Base-by-base conservation (phyloP, 495 filamentous ascomycete genomes). In the Paragyromitra xinjiangensis region DNA sequence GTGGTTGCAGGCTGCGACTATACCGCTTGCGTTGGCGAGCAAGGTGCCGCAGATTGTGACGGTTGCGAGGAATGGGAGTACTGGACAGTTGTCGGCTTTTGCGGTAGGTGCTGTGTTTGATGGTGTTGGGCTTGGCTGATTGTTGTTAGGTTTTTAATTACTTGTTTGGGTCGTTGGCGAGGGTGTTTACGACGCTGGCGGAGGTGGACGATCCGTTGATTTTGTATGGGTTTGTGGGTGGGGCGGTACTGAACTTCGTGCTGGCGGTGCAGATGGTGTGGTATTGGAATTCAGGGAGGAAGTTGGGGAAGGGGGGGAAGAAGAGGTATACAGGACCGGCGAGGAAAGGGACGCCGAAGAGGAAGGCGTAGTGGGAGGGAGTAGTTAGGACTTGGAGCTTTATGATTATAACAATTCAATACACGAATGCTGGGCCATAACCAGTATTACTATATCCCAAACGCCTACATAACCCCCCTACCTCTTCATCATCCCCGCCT, bases 171-270 rank as follows among this genome's bases (percentile, higher is more conserved):
- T 95, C 93, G 71, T 89, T 97, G 50, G 92, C 93, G 12, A 91
- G 95, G 80, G 96, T 99, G 86, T 98, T 97, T 84, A 99, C 95
- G 22, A 99, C 96, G 2, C 84, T 98, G 62, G 93, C 97, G 81
- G 95, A 99, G 86, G 94, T 98, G 75, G 91, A 95, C 79, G 95
- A 99, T 84, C 92, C 92, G 83, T 86, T 98, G 69, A 98, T 99
- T 78, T 88, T 99, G 16, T 97, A 95, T 83, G 92, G 94, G 26
- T 98, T 95, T 87, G 83, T 98, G 58, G 93, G 92, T 1, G 96
- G 92, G 26, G 97, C 97, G 83, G 85, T 87, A 40, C 89, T 99
- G 78, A 99, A 99, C 85, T 85, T 91, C 75, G 88, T 99, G 69
- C 85, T 98, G 70, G 95, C 93, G 3, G 85, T 85, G 59, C 95